Evolutionary conservation across 495 filamentous ascomycete genomes (phyloP), one percentile per base, ranked within the genome.

Genomic region (Penicillium coprophilum): DNA sequence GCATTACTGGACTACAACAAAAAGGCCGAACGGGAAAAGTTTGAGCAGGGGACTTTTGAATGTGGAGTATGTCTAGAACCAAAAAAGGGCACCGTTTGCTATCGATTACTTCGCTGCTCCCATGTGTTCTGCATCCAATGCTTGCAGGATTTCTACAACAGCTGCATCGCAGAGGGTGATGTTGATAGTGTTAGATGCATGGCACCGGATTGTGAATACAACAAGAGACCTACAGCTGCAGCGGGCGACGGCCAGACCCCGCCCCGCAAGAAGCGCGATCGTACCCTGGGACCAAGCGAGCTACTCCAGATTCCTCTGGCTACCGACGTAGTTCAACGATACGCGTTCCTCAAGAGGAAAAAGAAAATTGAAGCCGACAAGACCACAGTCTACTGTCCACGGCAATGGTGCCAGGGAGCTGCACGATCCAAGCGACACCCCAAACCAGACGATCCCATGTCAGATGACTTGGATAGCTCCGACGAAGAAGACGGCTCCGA

Each of bases 401-500:
- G 94, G 1, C 77, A 84, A 59, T 98, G 93, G 93, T 98, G 94
- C 65, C 91, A 96, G 67, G 91, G 89, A 19, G 87, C 92, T n/a
- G 90, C 90, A 6, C 81, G 87, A 24, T 91, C 89, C 44, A 86
- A 89, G 58, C 88, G 85, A 59, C 87, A 92, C 65, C 87, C 82
- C 31, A 91, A 92, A 62, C 86, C 79, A 8, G 61, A 56, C 9
- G 74, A 80, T 32, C 77, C 75, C 8, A 73, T 80, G 72, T 75
- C 81, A 5, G 75, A 77, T 23, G 75, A 77, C 10, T 62, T 77
- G 21, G 75, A 83, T 15, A 77, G 76, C 7, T 78, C 76, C 1
- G 79, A 82, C 24, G 75, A 71, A 12, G 70, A 75, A 23, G 66
- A 76, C 24, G 41, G 55, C 10, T 71, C 71, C 34, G 76, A 77